Percentiles rank a stretch among this genome's conserved stretches.
Conservation (phyloP, 169 alveolate genomes). For the Plasmodium inui region DNA sequence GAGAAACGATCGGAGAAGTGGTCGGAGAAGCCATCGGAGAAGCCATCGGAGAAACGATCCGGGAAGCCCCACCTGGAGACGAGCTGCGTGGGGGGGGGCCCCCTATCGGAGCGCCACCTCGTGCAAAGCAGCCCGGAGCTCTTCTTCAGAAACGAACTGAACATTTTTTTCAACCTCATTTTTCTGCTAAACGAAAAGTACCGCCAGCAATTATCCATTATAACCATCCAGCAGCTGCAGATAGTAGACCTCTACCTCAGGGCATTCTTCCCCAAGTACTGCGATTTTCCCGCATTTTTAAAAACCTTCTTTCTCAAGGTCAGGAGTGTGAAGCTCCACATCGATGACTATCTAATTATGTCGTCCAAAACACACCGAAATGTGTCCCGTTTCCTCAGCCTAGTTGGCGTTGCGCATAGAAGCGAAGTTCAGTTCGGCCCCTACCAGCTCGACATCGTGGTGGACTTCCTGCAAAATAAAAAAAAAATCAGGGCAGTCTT, state of each 20-base stretch:
- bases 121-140: neutral
- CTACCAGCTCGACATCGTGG: constrained; percentile 64
- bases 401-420: constrained; percentile 51
- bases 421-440: constrained; percentile 74
- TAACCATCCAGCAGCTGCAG: constrained; percentile 61
- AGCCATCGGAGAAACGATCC: neutral
- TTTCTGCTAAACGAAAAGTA: constrained; percentile 61
- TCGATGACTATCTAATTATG: constrained; percentile 49
- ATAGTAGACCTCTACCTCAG: constrained; percentile 54
- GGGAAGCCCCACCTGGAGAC: too few species aligned
- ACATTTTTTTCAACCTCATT: constrained; percentile 55
- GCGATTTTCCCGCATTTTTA: constrained; percentile 25
- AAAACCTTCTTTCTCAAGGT: constrained; percentile 40
- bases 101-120: neutral
- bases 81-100: too few species aligned
- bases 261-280: constrained; percentile 37
- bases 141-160: constrained; percentile 56
- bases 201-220: constrained; percentile 39
- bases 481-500: neutral
- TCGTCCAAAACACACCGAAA: constrained; percentile 71
- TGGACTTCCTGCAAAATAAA: constrained; percentile 25
- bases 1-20: neutral
- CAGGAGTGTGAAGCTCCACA: constrained; percentile 19
- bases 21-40: neutral
- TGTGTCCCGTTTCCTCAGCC: constrained; percentile 30